Evolutionary conservation across 805 yeast species (phyloP).

Genomic region (Komagataella ulmi): DNA sequence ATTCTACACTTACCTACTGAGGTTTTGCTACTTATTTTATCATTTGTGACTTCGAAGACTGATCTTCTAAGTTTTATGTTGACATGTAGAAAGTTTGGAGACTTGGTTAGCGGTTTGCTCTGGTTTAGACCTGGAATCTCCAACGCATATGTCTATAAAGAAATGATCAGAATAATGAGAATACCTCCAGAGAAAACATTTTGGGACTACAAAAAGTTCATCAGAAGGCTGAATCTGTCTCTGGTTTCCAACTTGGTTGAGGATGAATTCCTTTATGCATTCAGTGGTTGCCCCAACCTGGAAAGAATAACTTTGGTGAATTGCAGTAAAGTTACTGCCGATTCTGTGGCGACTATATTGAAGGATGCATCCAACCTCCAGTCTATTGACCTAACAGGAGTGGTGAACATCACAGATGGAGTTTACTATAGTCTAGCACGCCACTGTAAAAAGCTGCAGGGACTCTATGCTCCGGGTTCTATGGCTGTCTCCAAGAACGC

Average conservation of each 20-base stretch:
- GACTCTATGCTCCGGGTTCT: slow-evolving; percentile 82
- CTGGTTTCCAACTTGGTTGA: slow-evolving; percentile 56
- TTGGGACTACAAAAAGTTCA: slow-evolving; percentile 56
- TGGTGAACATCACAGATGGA: slow-evolving; percentile 53
- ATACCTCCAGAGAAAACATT: slow-evolving; percentile 31
- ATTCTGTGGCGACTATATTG: slow-evolving; percentile 49
- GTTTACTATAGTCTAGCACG: slow-evolving; percentile 55
- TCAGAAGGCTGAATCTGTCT: slow-evolving; percentile 71
- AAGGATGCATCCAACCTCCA: slow-evolving; percentile 58
- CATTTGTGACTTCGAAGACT: slow-evolving; percentile 42
- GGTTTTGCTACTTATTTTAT: slow-evolving; percentile 51
- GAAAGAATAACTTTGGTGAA: slow-evolving; percentile 81
- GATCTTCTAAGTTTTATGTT: slow-evolving; percentile 51
- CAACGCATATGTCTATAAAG: slow-evolving; percentile 30
- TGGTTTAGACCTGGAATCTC: slow-evolving; percentile 82
- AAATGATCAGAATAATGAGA: slow-evolving; percentile 43
- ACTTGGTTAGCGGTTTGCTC: slow-evolving; percentile 59
- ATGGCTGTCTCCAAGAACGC: slow-evolving; percentile 55
- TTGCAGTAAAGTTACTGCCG: slow-evolving; percentile 51
- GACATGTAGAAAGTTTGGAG: slow-evolving; percentile 74
- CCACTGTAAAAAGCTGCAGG: slow-evolving; percentile 70
- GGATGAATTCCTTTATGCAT: slow-evolving; percentile 46
- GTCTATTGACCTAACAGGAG: slow-evolving; percentile 80
- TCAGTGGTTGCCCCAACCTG: slow-evolving; percentile 59
- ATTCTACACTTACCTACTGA: slow-evolving; percentile 31